Evolutionary conservation across 306 rosid genomes (phyloP).

Genomic region (Hippophae rhamnoides): DNA sequence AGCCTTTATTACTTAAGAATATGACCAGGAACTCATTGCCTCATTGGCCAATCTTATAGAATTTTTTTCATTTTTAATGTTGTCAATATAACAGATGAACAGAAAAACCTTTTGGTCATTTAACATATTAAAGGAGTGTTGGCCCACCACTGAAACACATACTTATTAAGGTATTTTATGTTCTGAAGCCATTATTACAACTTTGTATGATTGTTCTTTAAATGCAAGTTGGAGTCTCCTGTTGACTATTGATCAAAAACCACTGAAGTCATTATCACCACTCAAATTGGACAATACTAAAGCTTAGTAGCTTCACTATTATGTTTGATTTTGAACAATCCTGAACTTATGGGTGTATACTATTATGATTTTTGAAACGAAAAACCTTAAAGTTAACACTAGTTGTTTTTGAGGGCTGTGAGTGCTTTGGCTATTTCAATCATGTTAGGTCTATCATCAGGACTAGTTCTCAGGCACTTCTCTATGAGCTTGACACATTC

Average conservation of each 20-base stretch:
- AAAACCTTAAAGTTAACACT: not conserved
- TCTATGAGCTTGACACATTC: not conserved
- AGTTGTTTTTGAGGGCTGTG: not conserved
- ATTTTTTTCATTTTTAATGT: not conserved
- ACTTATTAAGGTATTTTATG: constrained; percentile 17
- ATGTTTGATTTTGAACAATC: not conserved
- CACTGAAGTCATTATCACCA: constrained; percentile 30
- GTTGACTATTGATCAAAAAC: constrained; percentile 11
- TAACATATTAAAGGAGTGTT: not conserved
- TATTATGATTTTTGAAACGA: not conserved
- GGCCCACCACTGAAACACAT: constrained; percentile 3
- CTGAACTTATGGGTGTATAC: not conserved
- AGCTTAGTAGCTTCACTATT: constrained; percentile 21
- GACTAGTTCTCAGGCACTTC: not conserved
- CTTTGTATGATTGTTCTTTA: constrained; percentile 19
- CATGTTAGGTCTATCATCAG: constrained; percentile 1
- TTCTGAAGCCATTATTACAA: constrained; percentile 9
- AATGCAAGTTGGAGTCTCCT: not conserved
- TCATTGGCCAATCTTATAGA: no score
- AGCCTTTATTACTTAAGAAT: not conserved
- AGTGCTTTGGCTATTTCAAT: not conserved
- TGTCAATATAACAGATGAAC: not conserved
- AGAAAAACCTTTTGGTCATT: not conserved
- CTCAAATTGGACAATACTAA: constrained; percentile 26
- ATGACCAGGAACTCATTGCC: no score